Evolutionary conservation across 345 rosid species (phyloP), one percentile per base, ranked within the genome.

Genomic region (Eutrema yunnanense): DNA sequence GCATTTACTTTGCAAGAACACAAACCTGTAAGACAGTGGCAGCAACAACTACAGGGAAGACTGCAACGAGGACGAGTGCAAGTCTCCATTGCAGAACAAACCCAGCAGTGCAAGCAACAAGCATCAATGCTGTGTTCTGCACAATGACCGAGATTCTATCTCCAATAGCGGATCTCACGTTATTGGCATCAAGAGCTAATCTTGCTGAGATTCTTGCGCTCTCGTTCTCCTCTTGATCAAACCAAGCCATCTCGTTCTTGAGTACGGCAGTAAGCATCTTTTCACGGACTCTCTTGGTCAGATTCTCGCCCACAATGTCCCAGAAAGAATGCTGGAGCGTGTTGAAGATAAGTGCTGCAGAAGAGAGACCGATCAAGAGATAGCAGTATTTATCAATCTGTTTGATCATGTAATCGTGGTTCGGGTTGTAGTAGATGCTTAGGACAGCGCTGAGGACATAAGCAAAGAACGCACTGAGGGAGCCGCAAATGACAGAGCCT

Each of bases 11-110:
- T 13, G 7, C 8, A 42, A 41, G 49, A 53, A 80, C 38, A 67
- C 82, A 62, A 50, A 93, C 98, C 98, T 93, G 98, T 78, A 94
- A 81, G 76, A 94, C 98, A 32, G 90, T 94, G 56, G 98, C 98
- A n/a, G 95, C 98, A 51, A 94, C 98, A 66, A 94, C 98, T 52
- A 94, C 86, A 3, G 98, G 98, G 70, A 94, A 94, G 60, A 94
- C 98, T 19, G 97, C 98, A 0, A 94, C 56, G 3, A 94, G 96
- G 56, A 94, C 96, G 49, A 94, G 95, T 70, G 98, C 98, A 33
- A 94, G 98, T 27, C 98, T 92, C 98, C 98, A 94, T 62, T 94
- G 97, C 83, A 94, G 79, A 74, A 94, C 95, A 73, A 94, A 94
- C 49, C 98, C 97, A 5, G 92, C 97, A 46, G 97, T 94, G 82